A percentile compares a stretch with the other conserved stretches of the same genome.
Evolutionary conservation across 768 basidiomycete genomes (phyloP).

Genomic region (Trametes elegans): DNA sequence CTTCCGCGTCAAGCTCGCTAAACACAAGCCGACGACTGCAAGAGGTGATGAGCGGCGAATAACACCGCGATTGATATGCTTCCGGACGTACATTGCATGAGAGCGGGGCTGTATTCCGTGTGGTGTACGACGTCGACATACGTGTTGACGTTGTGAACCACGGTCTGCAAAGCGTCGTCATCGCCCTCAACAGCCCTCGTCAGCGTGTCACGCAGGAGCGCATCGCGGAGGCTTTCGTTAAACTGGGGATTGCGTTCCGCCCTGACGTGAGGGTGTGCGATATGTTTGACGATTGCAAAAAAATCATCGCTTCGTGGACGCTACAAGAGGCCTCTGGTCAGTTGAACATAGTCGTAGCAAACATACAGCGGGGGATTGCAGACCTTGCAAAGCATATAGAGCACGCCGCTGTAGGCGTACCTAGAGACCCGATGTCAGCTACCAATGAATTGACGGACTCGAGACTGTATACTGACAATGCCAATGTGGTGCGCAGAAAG

Average conservation of each 20-base stretch:
- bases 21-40: slow-evolving; percentile 55
- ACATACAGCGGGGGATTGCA: neutral
- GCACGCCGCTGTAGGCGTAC: slow-evolving; percentile 56
- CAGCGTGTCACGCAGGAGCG: slow-evolving; percentile 56
- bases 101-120: slow-evolving; percentile 46
- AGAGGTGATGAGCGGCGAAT: too few relatives aligned
- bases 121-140: slow-evolving; percentile 61
- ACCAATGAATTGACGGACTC: neutral
- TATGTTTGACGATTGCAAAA: slow-evolving; percentile 52
- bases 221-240: slow-evolving; percentile 39
- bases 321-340: slow-evolving; percentile 37
- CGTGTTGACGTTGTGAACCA: slow-evolving; percentile 53
- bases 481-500: slow-evolving; percentile 53
- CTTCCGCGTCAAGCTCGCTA: slow-evolving; percentile 53
- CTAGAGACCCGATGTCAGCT: slow-evolving; percentile 31
- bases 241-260: slow-evolving; percentile 24
- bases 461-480: slow-evolving; percentile 36
- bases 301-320: slow-evolving; percentile 45
- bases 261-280: slow-evolving; percentile 39
- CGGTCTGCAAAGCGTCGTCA: slow-evolving; percentile 45
- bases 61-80: neutral
- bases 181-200: slow-evolving; percentile 50
- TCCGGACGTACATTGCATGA: slow-evolving; percentile 60
- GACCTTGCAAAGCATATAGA: slow-evolving; percentile 59
- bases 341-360: neutral